phyloP scores from a whole-genome alignment of 2,329 filamentous ascomycete genomes.

The Hirsutella rhossiliensis region DNA sequence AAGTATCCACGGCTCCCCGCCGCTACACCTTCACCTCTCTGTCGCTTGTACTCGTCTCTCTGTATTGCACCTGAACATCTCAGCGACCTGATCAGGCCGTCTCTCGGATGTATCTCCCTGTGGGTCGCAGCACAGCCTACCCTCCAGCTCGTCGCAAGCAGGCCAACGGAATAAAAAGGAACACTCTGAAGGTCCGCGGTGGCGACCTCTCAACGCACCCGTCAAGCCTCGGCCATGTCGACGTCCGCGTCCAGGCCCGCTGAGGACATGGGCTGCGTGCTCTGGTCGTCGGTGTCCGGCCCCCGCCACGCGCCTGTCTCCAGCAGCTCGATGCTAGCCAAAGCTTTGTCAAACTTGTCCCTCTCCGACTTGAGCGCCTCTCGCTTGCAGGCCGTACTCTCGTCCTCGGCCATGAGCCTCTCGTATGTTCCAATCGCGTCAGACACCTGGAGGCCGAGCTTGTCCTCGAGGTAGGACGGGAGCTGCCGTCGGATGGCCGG shows the following conservation, averaged over 20 bases:
- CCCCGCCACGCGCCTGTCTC: conserved; percentile 18
- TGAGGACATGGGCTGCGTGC: conserved; percentile 4
- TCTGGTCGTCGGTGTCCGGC: conserved; percentile 2
- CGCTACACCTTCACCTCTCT: no score
- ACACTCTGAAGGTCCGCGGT: no score
- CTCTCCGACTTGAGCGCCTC: conserved; percentile 29
- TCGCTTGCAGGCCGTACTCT: conserved; percentile 26
- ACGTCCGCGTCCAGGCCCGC: conserved; percentile 9
- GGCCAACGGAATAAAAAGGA: background rate
- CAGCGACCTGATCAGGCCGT: no score
- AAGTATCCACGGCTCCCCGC: no score
- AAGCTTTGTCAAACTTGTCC: conserved; percentile 33
- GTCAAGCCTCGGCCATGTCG: background rate
- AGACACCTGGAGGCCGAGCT: conserved; percentile 26
- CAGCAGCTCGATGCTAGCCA: conserved; percentile 31
- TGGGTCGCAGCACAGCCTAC: no score
- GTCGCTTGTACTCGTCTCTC: no score
- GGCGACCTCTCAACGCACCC: no score
- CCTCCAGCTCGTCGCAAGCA: background rate
- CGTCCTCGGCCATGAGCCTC: conserved; percentile 36
- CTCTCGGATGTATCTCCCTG: no score
- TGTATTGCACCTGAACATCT: no score
- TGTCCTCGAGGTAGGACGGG: conserved; percentile 28
- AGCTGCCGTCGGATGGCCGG: conserved; percentile 29
- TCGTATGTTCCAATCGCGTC: conserved; percentile 20